Evolutionary conservation across 345 rosid species (phyloP).

Genomic region (Gossypium bickii): DNA sequence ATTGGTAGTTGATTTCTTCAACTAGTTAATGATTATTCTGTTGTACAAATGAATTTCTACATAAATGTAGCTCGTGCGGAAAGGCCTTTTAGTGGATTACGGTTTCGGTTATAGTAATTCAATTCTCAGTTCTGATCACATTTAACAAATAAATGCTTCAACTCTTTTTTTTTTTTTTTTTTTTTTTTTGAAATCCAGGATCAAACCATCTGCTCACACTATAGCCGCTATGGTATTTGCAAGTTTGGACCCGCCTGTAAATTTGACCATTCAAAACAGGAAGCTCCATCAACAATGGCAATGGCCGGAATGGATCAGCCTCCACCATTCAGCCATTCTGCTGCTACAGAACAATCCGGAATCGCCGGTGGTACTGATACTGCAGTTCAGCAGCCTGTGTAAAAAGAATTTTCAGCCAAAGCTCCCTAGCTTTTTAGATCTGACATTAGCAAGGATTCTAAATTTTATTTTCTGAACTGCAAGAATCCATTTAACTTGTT

Average conservation of each 20-base stretch:
- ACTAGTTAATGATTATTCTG: neutral
- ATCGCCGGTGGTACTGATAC: slow-evolving; percentile 26
- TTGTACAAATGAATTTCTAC: neutral
- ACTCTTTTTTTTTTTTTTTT: neutral
- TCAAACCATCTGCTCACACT: slow-evolving; percentile 63
- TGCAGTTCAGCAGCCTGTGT: slow-evolving; percentile 32
- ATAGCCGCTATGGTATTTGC: slow-evolving; percentile 90
- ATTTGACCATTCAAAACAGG: slow-evolving; percentile 55
- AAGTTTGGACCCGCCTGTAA: slow-evolving; percentile 93
- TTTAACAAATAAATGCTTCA: neutral
- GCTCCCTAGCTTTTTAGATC: slow-evolving; percentile 23
- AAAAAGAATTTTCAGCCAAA: slow-evolving; percentile 20
- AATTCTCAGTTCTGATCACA: neutral
- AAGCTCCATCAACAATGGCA: slow-evolving; percentile 26
- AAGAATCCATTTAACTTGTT: slow-evolving; percentile 17
- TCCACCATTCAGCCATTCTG: slow-evolving; percentile 21
- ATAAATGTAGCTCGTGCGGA: neutral
- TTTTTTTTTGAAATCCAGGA: slow-evolving; percentile 42
- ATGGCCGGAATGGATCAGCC: slow-evolving; percentile 28
- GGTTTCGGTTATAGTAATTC: neutral
- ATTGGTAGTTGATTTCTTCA: neutral
- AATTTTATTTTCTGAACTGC: slow-evolving; percentile 8
- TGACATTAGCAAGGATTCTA: slow-evolving; percentile 14
- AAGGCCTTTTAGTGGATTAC: neutral
- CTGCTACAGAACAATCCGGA: slow-evolving; percentile 21